Percentiles rank a stretch among this genome's conserved stretches.
These are phyloP conservation scores for Corylus heterophylla DNA, from an alignment of 306 rosid species.

Conservation along the genomic window DNA sequence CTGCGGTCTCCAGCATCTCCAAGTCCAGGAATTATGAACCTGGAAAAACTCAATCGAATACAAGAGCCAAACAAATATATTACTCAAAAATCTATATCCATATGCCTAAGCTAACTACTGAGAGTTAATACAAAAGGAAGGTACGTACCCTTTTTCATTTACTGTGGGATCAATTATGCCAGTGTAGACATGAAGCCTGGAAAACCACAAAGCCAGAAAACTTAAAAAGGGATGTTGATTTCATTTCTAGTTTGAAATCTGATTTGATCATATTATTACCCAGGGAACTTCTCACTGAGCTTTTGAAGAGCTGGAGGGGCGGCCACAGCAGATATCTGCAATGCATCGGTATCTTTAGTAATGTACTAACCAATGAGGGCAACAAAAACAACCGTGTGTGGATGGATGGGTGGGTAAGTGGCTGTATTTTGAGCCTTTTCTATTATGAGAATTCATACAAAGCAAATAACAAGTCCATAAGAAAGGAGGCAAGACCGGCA, in stretches of 20 bases:
- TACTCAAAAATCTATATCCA: conserved; percentile 4
- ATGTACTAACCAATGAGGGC: conserved; percentile 6
- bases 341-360: conserved; percentile 2
- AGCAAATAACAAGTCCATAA: not conserved
- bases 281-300: conserved; percentile 89
- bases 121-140: conserved; percentile 4
- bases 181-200: conserved; percentile 82
- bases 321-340: conserved; percentile 87
- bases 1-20: conserved; percentile 99
- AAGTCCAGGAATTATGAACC: conserved; percentile 95
- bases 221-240: not conserved
- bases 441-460: not conserved
- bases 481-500: not conserved
- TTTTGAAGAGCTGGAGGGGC: conserved; percentile 96
- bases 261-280: conserved; percentile 46
- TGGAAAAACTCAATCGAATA: conserved; percentile 22
- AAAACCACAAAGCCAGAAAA: conserved; percentile 26
- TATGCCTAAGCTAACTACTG: not conserved
- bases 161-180: conserved; percentile 87
- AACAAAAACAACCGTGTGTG: not conserved
- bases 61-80: not conserved
- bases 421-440: not conserved
- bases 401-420: not conserved
- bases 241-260: conserved; percentile 15
- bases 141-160: conserved; percentile 80